Percentiles rank a stretch among this genome's conserved stretches.
These are phyloP conservation scores for Haplosporangium sp. DNA, from an alignment of 371 early-diverging fungal genomes.

Conservation along the genomic window DNA sequence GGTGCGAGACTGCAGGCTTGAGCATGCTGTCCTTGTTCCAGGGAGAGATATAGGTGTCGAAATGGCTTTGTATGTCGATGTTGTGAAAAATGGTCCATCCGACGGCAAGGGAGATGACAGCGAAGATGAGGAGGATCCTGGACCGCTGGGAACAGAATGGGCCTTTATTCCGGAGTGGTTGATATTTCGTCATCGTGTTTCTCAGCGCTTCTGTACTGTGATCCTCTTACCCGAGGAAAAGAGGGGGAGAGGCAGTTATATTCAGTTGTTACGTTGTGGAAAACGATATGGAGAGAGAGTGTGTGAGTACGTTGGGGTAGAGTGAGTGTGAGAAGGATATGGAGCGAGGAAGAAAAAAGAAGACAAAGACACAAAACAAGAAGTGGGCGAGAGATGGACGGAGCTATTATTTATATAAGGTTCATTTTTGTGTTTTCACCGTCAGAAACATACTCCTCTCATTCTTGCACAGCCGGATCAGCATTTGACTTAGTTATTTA, in stretches of 20 bases:
- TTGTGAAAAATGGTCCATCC: background rate
- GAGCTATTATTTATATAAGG: too few relatives aligned
- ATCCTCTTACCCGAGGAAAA: background rate
- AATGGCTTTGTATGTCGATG: background rate
- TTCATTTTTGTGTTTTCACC: too few relatives aligned
- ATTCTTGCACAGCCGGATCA: too few relatives aligned
- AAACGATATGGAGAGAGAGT: too few relatives aligned
- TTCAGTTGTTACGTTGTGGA: too few relatives aligned
- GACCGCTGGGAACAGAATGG: background rate
- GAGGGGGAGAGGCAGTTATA: background rate
- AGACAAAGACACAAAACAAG: background rate
- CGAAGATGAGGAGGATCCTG: background rate
- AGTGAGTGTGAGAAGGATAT: too few relatives aligned
- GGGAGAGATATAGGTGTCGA: background rate
- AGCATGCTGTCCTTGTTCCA: background rate
- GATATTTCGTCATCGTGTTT: background rate
- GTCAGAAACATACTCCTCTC: too few relatives aligned
- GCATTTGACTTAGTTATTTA: too few relatives aligned
- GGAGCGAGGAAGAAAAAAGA: background rate
- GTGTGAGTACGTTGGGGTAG: too few relatives aligned
- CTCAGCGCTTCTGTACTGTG: background rate
- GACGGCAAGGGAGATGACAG: conserved; percentile 1
- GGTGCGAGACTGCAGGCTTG: background rate
- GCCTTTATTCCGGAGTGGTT: background rate
- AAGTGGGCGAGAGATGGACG: background rate